These are phyloP conservation scores for Metschnikowia borealis DNA, from an alignment of 805 yeast genomes.

Conservation along the genomic window DNA sequence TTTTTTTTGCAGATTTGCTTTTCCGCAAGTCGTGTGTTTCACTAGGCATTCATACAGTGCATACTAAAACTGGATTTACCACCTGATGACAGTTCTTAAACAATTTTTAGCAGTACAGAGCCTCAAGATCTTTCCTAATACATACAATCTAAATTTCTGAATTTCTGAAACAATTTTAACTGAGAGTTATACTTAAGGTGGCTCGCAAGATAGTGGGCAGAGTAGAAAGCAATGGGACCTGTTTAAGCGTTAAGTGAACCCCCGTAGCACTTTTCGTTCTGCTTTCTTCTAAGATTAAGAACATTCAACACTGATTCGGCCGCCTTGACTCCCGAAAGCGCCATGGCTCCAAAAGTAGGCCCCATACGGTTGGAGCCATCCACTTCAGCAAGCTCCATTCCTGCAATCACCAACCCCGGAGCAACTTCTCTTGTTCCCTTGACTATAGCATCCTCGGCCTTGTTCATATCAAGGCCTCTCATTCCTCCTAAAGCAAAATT, in stretches of 20 bases:
- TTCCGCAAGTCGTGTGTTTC: no score
- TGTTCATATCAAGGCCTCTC: constrained; percentile 78
- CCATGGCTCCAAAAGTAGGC: constrained; percentile 82
- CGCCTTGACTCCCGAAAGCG: constrained; percentile 72
- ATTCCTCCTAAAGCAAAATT: constrained; percentile 53
- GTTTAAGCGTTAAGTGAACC: constrained; percentile 4
- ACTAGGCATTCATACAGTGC: no score
- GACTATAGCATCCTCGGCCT: constrained; percentile 72
- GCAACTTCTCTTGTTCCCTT: constrained; percentile 62
- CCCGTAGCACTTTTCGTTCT: constrained; percentile 23
- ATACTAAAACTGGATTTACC: no score
- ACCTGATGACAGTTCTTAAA: no score
- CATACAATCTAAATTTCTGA: no score
- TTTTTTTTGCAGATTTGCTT: no score
- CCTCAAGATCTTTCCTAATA: no score
- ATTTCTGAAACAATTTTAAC: no score
- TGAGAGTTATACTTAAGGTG: no score
- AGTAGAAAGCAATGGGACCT: background rate
- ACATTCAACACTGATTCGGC: constrained; percentile 51
- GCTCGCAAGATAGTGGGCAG: no score
- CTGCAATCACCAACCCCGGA: constrained; percentile 65
- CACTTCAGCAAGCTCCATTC: constrained; percentile 77
- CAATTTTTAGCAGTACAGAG: no score
- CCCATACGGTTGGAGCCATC: constrained; percentile 82
- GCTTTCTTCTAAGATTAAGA: constrained; percentile 34